These are phyloP conservation scores for Aegilops speltoides DNA, from an alignment of 176 grass and related monocot species.

Conservation along the genomic window DNA sequence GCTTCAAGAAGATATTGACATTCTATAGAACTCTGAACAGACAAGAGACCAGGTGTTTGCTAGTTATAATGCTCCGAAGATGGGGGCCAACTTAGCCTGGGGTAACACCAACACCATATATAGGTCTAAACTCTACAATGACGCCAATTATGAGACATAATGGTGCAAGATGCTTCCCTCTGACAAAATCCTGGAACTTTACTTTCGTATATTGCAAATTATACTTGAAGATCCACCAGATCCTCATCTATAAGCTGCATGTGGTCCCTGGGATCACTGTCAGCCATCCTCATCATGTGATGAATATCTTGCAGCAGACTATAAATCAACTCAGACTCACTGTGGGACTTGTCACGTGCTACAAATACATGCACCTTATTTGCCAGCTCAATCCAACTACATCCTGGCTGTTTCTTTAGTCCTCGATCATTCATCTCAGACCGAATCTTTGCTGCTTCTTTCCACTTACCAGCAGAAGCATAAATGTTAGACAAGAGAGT, in stretches of 20 bases:
- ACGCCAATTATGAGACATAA: not conserved
- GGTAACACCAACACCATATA: not conserved
- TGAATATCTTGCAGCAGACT: slow-evolving; percentile 61
- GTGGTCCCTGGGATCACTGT: slow-evolving; percentile 20
- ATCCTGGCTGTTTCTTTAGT: slow-evolving; percentile 85
- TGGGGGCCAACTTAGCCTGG: not conserved
- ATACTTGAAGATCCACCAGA: slow-evolving; percentile 18
- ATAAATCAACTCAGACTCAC: slow-evolving; percentile 44
- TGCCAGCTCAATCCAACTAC: slow-evolving; percentile 84
- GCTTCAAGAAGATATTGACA: not conserved
- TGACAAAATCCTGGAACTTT: not conserved
- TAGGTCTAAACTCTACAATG: not conserved
- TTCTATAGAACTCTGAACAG: not conserved
- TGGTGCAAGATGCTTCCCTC: slow-evolving; percentile 16
- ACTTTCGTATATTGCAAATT: not conserved
- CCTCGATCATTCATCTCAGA: slow-evolving; percentile 72
- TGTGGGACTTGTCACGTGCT: slow-evolving; percentile 68
- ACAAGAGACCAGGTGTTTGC: not conserved
- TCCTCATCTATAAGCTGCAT: slow-evolving; percentile 25
- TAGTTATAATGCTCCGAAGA: slow-evolving; percentile 4
- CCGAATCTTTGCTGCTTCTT: slow-evolving; percentile 73
- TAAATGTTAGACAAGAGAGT: slow-evolving; percentile 78
- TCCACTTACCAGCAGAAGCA: slow-evolving; percentile 87
- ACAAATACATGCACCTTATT: slow-evolving; percentile 86
- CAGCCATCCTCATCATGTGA: slow-evolving; percentile 55